These are phyloP conservation scores for Rhododendron ovatum DNA, from an alignment of 148 eudicot species.

Conservation along the genomic window DNA sequence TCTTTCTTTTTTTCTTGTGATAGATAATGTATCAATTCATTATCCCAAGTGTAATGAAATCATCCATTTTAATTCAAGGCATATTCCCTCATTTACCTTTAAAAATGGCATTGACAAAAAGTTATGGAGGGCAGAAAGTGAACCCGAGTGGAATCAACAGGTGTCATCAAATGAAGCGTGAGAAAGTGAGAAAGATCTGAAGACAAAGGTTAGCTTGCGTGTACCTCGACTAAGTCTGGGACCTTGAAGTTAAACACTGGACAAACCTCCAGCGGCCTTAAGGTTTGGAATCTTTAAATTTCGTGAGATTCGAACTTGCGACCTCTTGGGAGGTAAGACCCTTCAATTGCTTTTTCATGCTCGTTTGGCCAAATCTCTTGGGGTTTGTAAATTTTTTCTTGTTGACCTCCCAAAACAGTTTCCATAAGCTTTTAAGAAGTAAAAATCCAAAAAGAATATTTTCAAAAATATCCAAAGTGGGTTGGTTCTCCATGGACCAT, in stretches of 20 bases:
- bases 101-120: not conserved
- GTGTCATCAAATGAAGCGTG: not conserved
- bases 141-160: not conserved
- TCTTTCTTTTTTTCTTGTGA: no score
- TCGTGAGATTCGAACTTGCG: no score
- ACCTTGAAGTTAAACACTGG: rapidly evolving
- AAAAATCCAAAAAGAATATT: not conserved
- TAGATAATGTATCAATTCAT: not conserved
- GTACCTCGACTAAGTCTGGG: not conserved
- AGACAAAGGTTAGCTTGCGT: not conserved
- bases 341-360: no score
- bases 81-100: not conserved
- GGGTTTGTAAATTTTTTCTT: no score
- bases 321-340: no score
- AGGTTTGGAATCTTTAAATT: no score
- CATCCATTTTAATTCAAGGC: not conserved
- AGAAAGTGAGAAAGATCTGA: not conserved
- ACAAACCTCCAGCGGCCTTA: not conserved
- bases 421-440: not conserved
- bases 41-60: not conserved
- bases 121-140: not conserved
- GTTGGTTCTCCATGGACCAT: conserved; percentile 3
- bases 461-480: not conserved
- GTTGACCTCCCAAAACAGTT: not conserved
- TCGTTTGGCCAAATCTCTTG: no score